phyloP scores from a whole-genome alignment of 2,329 filamentous ascomycete genomes.

The Volutella citrinella region DNA sequence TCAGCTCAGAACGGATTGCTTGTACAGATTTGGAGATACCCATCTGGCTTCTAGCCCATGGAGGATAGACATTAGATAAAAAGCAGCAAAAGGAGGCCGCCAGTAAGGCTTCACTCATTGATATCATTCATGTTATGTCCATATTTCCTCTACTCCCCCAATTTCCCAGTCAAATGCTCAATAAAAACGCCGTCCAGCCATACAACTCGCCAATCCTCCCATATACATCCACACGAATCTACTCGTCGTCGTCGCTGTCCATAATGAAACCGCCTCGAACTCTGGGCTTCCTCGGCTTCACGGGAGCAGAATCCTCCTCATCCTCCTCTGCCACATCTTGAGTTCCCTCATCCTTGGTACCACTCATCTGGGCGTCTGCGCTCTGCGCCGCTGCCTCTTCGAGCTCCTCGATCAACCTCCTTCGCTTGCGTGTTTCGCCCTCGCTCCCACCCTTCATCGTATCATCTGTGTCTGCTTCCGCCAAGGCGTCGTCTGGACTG shows the following conservation, averaged over 20 bases:
- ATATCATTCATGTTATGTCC: no score
- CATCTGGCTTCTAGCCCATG: no score
- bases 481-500: slow-evolving; percentile 16
- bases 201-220: no score
- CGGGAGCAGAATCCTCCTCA: slow-evolving; percentile 30
- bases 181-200: slow-evolving; percentile 13
- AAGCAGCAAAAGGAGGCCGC: no score
- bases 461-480: slow-evolving; percentile 25
- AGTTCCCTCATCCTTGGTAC: slow-evolving; percentile 11
- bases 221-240: no score
- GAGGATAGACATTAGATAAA: no score
- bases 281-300: slow-evolving; percentile 38
- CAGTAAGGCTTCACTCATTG: no score
- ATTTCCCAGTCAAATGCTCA: no score
- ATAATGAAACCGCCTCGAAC: slow-evolving; percentile 53
- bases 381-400: slow-evolving; percentile 17
- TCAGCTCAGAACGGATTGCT: no score
- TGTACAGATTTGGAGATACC: no score
- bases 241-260: slow-evolving; percentile 61
- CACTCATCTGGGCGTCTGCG: slow-evolving; percentile 27
- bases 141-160: no score
- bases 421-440: slow-evolving; percentile 35
- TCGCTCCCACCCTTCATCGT: slow-evolving; percentile 30
- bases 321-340: slow-evolving; percentile 14
- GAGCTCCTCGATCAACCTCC: slow-evolving; percentile 31